These are phyloP conservation scores for Malassezia brasiliensis DNA, from an alignment of 1,284 basidiomycete species.

Conservation along the genomic window DNA sequence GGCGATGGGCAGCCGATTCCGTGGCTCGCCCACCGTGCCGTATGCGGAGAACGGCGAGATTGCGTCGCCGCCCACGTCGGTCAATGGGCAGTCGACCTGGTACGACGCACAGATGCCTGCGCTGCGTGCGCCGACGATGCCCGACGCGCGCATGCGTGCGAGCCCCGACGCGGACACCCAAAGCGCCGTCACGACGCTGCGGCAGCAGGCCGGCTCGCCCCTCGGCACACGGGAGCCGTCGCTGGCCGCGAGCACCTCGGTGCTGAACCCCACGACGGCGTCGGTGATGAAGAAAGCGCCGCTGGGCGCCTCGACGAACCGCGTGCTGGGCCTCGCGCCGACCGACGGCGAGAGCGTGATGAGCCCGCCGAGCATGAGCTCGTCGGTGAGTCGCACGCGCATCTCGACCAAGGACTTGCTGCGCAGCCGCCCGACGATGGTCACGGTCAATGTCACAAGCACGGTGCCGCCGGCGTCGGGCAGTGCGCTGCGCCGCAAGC, in stretches of 20 bases:
- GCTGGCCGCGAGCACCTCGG: conserved; percentile 23
- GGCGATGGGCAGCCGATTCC: background rate
- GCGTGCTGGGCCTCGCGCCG: conserved; percentile 22
- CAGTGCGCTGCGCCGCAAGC: conserved; percentile 19
- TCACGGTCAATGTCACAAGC: conserved; percentile 32
- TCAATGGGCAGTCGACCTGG: background rate
- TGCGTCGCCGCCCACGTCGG: background rate
- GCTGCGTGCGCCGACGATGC: background rate
- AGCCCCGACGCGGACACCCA: conserved; percentile 3
- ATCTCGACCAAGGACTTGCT: conserved; percentile 31
- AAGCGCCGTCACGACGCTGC: background rate
- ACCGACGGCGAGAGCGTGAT: conserved; percentile 14
- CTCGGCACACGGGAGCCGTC: conserved; percentile 15
- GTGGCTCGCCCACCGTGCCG: background rate
- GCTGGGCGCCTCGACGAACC: conserved; percentile 37
- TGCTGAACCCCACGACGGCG: conserved; percentile 27
- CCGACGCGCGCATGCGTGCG: background rate
- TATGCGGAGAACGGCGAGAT: background rate
- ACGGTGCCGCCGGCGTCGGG: conserved; percentile 21
- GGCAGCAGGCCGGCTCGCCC: background rate
- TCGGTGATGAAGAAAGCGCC: conserved; percentile 34
- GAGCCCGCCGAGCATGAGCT: conserved; percentile 1
- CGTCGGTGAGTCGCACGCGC: conserved; percentile 8
- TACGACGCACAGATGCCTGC: background rate
- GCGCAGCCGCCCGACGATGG: conserved; percentile 40